Base-by-base conservation (phyloP, 1,284 basidiomycete species). In the Hemileia vastatrix region DNA sequence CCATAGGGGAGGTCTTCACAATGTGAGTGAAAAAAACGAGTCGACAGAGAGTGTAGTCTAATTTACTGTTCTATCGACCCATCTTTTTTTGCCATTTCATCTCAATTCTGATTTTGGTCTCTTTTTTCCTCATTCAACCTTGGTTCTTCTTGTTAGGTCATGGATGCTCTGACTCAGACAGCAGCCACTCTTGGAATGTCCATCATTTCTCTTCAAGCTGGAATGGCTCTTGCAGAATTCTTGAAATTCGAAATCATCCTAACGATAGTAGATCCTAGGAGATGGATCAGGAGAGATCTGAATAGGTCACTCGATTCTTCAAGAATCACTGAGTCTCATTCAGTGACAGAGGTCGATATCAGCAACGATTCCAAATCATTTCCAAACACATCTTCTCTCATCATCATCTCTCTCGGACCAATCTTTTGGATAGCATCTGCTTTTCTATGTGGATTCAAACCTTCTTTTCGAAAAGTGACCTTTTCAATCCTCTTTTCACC, bases 401-500 rank as follows among this genome's bases (percentile, higher is more conserved):
- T 64, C 11, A 24, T 57, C 31, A 56, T 57, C 32, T 23, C 67
- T 3, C 19, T 71, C n/a, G 73, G 75, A 23, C n/a, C 66, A 4
- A 32, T 67, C 5, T 68, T 72, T 51, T 81, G 81, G 73, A 70
- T 76, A 31, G 75, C 76, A 57, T 82, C 88, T 48, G 79, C 86
- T 6, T 95, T 91, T 78, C 88, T 88, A 72, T 79, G 83, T 51
- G 81, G 87, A 54, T 81, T 88, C 4, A 72, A 79, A n/a, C 72
- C 76, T 24, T 89, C 83, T 78, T 87, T 91, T 24, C 84, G 86
- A 63, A 80, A 86, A 72, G 88, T 85, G 9, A 88, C 88, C 13
- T 88, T 93, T 59, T 84, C 91, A n/a, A 80, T 98, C 32, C 78
- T 97, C 19, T 88, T 97, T 74, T 84, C 86, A n/a, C 95, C 88